These are phyloP conservation scores for Paecilomyces dactylethromorphus DNA, from an alignment of 2,329 filamentous ascomycete genomes.

Conservation along the genomic window DNA sequence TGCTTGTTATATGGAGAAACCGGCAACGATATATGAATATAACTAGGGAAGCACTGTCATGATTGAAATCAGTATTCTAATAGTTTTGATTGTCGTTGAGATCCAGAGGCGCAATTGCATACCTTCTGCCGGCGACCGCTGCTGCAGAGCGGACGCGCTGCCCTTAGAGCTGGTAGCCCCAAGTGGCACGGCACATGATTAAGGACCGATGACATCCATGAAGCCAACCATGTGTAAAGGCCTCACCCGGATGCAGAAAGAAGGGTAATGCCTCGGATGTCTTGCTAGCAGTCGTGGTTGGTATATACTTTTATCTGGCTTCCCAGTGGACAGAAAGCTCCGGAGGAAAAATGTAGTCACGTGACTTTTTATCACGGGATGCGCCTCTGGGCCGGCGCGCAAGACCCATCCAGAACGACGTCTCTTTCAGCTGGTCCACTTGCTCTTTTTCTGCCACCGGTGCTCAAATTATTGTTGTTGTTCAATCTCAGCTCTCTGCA, in stretches of 20 bases:
- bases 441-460: not conserved
- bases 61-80: constrained; percentile 6
- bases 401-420: constrained; percentile 13
- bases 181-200: constrained; percentile 31
- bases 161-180: constrained; percentile 29
- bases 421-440: constrained; percentile 11
- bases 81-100: not conserved
- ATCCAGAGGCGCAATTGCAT: constrained; percentile 1
- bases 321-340: not conserved
- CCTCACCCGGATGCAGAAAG: constrained; percentile 1
- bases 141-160: constrained; percentile 19
- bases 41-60: constrained; percentile 1
- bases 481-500: not conserved
- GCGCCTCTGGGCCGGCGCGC: constrained; percentile 25
- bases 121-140: constrained; percentile 20
- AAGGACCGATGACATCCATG: constrained; percentile 38
- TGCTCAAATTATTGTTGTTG: constrained; percentile 1
- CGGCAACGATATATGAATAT: not conserved
- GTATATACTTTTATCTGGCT: not conserved
- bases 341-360: constrained; percentile 25
- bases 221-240: constrained; percentile 21
- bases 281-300: not conserved
- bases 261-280: constrained; percentile 4
- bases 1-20: not conserved
- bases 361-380: constrained; percentile 24